Percentiles rank a stretch among this genome's conserved stretches.
phyloP scores from a whole-genome alignment of 306 rosid genomes.

The Prunus mume region DNA sequence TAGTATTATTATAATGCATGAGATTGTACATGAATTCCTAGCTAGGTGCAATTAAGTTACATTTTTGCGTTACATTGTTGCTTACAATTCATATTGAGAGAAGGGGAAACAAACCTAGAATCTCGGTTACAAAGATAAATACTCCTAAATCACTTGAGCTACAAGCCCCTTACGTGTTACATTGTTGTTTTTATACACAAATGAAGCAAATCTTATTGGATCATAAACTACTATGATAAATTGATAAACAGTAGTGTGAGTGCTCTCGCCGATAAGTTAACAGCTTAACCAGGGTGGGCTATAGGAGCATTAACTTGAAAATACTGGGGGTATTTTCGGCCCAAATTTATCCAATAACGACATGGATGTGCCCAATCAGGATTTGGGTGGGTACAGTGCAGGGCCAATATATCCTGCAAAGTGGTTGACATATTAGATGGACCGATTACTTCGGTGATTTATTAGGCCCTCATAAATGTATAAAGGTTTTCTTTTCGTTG shows the following conservation, averaged over 20 bases:
- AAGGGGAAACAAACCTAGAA: too few relatives aligned
- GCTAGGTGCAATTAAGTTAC: background rate
- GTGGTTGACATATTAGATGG: background rate
- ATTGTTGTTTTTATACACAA: background rate
- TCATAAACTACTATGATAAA: background rate
- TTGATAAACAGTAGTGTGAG: too few relatives aligned
- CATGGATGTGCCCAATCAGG: background rate
- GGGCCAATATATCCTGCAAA: background rate
- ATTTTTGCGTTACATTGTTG: background rate
- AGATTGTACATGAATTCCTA: background rate
- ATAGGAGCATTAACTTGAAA: too few relatives aligned
- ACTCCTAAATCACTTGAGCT: too few relatives aligned
- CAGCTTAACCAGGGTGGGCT: background rate
- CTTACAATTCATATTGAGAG: too few relatives aligned
- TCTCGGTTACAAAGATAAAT: too few relatives aligned
- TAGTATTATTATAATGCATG: background rate
- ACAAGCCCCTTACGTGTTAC: rapidly evolving
- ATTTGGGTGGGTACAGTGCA: background rate
- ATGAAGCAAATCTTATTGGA: background rate
- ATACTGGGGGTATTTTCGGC: too few relatives aligned
- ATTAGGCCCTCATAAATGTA: background rate
- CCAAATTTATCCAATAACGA: too few relatives aligned
- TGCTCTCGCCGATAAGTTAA: background rate
- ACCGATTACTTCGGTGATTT: background rate
- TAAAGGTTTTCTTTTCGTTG: background rate